Conservation (phyloP, 179 eudicot species). For the Drosera spatulata region DNA sequence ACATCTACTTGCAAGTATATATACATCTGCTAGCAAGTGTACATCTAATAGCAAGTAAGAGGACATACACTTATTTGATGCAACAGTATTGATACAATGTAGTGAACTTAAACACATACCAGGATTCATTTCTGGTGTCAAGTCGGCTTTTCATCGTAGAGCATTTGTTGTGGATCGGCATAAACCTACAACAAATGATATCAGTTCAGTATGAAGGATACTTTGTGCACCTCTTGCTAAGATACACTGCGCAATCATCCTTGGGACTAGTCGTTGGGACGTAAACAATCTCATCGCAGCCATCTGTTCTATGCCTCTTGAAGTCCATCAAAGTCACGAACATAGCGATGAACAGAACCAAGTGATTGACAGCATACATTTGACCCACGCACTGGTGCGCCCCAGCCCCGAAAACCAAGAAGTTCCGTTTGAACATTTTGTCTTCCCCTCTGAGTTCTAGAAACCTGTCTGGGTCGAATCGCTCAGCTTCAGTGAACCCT, state of each 20-base stretch:
- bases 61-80: too few species aligned
- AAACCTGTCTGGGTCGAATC: constrained; percentile 86
- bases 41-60: too few species aligned
- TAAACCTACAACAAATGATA: background rate
- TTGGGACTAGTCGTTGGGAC: constrained; percentile 75
- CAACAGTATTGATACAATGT: too few species aligned
- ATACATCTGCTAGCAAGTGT: too few species aligned
- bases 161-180: too few species aligned
- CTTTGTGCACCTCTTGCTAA: constrained; percentile 11
- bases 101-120: too few species aligned
- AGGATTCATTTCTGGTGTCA: too few species aligned
- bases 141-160: too few species aligned
- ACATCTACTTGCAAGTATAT: too few species aligned
- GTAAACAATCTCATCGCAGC: constrained; percentile 66
- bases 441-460: constrained; percentile 54
- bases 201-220: constrained; percentile 1
- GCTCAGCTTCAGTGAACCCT: constrained; percentile 54
- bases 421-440: constrained; percentile 48
- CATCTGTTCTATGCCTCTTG: constrained; percentile 52
- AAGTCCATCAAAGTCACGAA: constrained; percentile 51
- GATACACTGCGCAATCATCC: constrained; percentile 61
- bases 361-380: constrained; percentile 55
- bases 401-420: constrained; percentile 74
- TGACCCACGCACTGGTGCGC: constrained; percentile 88
- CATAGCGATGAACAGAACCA: constrained; percentile 66